Conservation (phyloP, 1,284 basidiomycete genomes). For the Phylloporus sp. region DNA sequence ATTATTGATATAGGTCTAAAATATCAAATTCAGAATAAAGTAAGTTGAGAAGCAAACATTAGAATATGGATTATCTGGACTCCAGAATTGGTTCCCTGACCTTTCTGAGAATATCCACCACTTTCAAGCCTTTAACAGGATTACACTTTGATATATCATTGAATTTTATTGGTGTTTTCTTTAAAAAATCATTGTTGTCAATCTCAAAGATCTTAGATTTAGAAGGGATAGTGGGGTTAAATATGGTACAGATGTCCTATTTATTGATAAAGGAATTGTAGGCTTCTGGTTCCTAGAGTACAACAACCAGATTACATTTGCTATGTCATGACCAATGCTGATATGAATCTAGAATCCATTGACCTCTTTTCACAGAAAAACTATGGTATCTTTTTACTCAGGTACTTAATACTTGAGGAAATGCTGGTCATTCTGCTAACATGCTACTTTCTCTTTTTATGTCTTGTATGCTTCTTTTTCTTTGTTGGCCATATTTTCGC, state of each 20-base stretch:
- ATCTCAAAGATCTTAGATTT: neutral
- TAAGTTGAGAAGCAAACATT: too few species aligned
- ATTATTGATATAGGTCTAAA: too few species aligned
- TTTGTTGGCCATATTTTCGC: neutral
- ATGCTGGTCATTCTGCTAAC: neutral
- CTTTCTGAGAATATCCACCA: too few species aligned
- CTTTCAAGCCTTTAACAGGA: too few species aligned
- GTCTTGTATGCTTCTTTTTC: neutral
- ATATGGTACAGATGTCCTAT: conserved; percentile 7
- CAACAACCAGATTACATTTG: neutral
- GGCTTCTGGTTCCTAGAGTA: conserved; percentile 2
- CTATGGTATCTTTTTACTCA: neutral
- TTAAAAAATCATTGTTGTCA: neutral
- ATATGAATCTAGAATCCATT: neutral
- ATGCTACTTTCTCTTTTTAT: neutral
- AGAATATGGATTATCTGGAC: too few species aligned
- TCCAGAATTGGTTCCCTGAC: too few species aligned
- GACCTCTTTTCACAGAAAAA: neutral
- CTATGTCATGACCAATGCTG: neutral
- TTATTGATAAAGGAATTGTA: conserved; percentile 3
- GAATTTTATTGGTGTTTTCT: too few species aligned
- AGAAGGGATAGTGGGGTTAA: neutral
- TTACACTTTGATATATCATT: neutral
- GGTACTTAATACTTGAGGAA: neutral
- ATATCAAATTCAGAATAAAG: too few species aligned